phyloP scores from a whole-genome alignment of 331 rosid species.

The Malus hybrid region DNA sequence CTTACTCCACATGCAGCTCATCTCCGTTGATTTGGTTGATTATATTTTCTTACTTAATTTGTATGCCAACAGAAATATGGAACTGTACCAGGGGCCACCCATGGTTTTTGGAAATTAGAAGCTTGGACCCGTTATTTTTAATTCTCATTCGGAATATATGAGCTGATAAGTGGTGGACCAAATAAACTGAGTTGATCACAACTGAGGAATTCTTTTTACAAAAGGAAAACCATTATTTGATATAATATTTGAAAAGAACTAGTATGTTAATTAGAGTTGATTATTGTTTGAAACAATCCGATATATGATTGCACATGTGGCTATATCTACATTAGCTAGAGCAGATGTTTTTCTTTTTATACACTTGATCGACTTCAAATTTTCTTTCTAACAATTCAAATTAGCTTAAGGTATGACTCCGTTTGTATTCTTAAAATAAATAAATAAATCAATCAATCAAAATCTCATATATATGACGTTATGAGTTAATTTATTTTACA shows the following conservation, averaged over 20 bases:
- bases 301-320: background rate
- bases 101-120: slow-evolving; percentile 2
- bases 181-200: background rate
- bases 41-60: too few relatives aligned
- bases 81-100: slow-evolving; percentile 5
- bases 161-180: background rate
- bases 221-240: background rate
- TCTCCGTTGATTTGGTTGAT: background rate
- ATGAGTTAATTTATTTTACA: background rate
- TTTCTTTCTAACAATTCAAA: too few relatives aligned
- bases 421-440: too few relatives aligned
- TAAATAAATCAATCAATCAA: too few relatives aligned
- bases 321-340: background rate
- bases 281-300: background rate
- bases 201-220: background rate
- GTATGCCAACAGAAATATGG: slow-evolving; percentile 7
- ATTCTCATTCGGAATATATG: background rate
- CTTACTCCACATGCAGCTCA: too few relatives aligned
- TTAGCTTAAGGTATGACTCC: too few relatives aligned
- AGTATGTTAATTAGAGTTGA: background rate
- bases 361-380: too few relatives aligned
- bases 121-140: background rate
- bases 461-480: too few relatives aligned
- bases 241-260: background rate
- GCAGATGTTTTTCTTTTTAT: too few relatives aligned